These are phyloP conservation scores for Rhododendron henanense DNA, from an alignment of 148 eudicot genomes.

Conservation along the genomic window DNA sequence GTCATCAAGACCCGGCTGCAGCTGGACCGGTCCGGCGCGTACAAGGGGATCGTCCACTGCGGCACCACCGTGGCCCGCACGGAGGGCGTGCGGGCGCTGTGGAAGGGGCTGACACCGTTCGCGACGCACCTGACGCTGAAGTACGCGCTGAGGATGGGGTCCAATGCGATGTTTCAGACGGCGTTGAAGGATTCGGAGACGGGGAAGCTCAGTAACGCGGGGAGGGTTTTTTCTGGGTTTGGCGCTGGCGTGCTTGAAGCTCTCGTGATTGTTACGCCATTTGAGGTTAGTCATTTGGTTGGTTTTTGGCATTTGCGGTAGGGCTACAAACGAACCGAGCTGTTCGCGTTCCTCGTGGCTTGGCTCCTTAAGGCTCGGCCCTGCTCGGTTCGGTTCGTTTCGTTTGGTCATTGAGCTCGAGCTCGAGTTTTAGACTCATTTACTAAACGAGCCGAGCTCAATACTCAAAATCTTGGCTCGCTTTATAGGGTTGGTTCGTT, in stretches of 20 bases:
- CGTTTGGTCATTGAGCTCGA: too few relatives aligned
- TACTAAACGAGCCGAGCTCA: too few relatives aligned
- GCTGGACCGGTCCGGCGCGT: constrained; percentile 56
- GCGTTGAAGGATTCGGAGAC: constrained; percentile 68
- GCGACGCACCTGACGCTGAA: constrained; percentile 82
- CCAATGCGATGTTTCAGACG: constrained; percentile 70
- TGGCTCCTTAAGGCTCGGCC: too few relatives aligned
- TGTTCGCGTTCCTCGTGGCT: too few relatives aligned
- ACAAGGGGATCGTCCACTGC: constrained; percentile 66
- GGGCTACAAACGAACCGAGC: too few relatives aligned
- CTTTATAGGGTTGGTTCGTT: too few relatives aligned
- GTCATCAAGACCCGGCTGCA: constrained; percentile 87
- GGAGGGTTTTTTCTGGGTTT: constrained; percentile 63
- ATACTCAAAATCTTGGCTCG: too few relatives aligned
- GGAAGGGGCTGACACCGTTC: constrained; percentile 90
- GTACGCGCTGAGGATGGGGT: constrained; percentile 84
- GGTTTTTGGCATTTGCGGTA: too few relatives aligned
- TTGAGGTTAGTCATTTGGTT: constrained; percentile 52
- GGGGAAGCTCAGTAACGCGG: constrained; percentile 48
- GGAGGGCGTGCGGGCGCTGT: constrained; percentile 85
- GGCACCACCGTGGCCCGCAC: constrained; percentile 45
- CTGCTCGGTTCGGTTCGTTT: too few relatives aligned
- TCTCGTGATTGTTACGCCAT: constrained; percentile 86
- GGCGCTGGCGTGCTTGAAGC: constrained; percentile 96
- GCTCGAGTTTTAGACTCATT: too few relatives aligned